Conservation (phyloP, 139 green algal genomes). For the Micractinium conductrix region DNA sequence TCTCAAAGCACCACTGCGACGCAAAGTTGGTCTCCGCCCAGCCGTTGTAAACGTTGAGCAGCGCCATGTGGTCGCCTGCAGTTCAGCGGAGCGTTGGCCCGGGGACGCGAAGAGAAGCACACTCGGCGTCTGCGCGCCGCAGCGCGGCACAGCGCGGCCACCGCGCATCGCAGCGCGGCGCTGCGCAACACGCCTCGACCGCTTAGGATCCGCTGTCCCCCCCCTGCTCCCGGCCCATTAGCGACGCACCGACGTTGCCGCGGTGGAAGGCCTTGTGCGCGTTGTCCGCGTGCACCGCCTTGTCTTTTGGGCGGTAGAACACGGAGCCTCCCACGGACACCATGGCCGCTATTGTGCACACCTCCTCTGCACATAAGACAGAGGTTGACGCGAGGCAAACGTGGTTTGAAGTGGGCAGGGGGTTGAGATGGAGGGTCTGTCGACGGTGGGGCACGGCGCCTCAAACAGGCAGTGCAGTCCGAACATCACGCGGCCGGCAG, state of each 20-base stretch:
- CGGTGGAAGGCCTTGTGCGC: constrained; percentile 89
- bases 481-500: too few relatives aligned
- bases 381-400: too few relatives aligned
- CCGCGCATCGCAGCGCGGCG: too few relatives aligned
- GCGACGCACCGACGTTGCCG: constrained; percentile 63
- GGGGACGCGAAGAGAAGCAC: too few relatives aligned
- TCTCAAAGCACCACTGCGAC: constrained; percentile 96
- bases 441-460: too few relatives aligned
- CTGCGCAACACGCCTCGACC: too few relatives aligned
- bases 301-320: constrained; percentile 99
- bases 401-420: too few relatives aligned
- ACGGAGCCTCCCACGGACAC: constrained; percentile 88
- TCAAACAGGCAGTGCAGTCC: too few relatives aligned
- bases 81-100: neutral
- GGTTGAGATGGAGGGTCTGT: too few relatives aligned
- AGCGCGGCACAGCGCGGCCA: too few relatives aligned
- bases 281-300: constrained; percentile 92
- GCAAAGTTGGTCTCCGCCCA: constrained; percentile 94
- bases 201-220: too few relatives aligned
- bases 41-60: constrained; percentile 85
- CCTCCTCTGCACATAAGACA: constrained; percentile 74
- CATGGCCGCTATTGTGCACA: constrained; percentile 94
- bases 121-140: too few relatives aligned
- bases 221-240: neutral
- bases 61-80: constrained; percentile 93